A percentile compares a stretch with the other conserved stretches of the same genome.
Evolutionary conservation across 2,329 filamentous ascomycete genomes (phyloP).

Genomic region (Nothophoma quercina): DNA sequence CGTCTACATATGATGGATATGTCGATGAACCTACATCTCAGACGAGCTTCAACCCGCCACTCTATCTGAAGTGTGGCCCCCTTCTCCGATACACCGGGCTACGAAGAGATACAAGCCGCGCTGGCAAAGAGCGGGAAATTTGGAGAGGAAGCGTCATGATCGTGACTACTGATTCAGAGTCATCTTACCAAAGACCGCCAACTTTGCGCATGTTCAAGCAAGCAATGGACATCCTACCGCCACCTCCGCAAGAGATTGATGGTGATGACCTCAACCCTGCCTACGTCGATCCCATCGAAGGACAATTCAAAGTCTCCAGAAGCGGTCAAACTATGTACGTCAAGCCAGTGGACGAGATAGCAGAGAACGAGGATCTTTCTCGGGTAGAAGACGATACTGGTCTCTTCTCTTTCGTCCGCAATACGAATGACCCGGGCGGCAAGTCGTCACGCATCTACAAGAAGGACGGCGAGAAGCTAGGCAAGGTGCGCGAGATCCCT

Average conservation of each 20-base stretch:
- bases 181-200: slow-evolving; percentile 80
- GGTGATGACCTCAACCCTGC: slow-evolving; percentile 72
- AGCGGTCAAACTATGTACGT: slow-evolving; percentile 88
- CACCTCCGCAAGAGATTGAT: slow-evolving; percentile 74
- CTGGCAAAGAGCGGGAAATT: slow-evolving; percentile 70
- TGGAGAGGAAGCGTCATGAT: slow-evolving; percentile 98
- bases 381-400: slow-evolving; percentile 80
- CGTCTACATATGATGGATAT: slow-evolving; percentile 71
- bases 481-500: slow-evolving; percentile 82
- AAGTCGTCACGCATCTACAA: slow-evolving; percentile 58
- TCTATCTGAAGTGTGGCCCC: slow-evolving; percentile 90
- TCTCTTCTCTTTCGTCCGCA: slow-evolving; percentile 75
- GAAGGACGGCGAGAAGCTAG: slow-evolving; percentile 80
- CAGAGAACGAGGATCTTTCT: slow-evolving; percentile 80
- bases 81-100: slow-evolving; percentile 89
- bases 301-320: slow-evolving; percentile 83
- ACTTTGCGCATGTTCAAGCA: slow-evolving; percentile 86
- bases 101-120: slow-evolving; percentile 62
- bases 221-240: slow-evolving; percentile 80
- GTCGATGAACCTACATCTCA: slow-evolving; percentile 69
- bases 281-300: slow-evolving; percentile 88
- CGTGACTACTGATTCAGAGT: slow-evolving; percentile 84
- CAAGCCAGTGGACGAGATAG: slow-evolving; percentile 84
- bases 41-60: slow-evolving; percentile 80
- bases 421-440: slow-evolving; percentile 40